Conservation (phyloP, 805 yeast species). For the Ogataea salicorniae region DNA sequence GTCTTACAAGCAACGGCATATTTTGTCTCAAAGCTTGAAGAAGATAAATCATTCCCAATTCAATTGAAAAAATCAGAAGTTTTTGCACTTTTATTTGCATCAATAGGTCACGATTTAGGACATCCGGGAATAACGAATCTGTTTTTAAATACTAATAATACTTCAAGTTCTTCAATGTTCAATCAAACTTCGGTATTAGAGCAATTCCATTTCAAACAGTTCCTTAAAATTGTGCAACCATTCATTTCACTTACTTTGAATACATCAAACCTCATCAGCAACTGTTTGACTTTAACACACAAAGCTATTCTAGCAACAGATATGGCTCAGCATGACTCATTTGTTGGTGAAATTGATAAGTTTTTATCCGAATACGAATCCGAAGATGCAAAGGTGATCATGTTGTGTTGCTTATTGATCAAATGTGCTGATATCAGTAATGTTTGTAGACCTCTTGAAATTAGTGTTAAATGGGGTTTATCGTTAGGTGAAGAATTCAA, state of each 20-base stretch:
- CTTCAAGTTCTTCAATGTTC: constrained; percentile 62
- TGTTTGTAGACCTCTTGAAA: constrained; percentile 72
- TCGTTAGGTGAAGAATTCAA: constrained; percentile 73
- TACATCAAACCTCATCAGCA: background rate
- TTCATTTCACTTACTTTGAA: constrained; percentile 8
- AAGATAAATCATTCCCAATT: constrained; percentile 7
- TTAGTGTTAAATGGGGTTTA: constrained; percentile 83
- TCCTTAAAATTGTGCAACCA: constrained; percentile 35
- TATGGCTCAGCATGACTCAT: constrained; percentile 83
- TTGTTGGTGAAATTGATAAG: constrained; percentile 48
- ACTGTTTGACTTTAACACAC: constrained; percentile 8
- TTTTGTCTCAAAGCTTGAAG: constrained; percentile 33
- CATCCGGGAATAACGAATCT: constrained; percentile 95
- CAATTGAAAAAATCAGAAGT: constrained; percentile 33
- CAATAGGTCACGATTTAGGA: constrained; percentile 92
- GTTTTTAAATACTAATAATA: constrained; percentile 50
- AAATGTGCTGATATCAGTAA: constrained; percentile 96
- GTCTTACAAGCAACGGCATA: constrained; percentile 87
- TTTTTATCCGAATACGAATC: constrained; percentile 19
- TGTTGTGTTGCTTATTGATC: constrained; percentile 64
- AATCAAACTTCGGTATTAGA: constrained; percentile 71
- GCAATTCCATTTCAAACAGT: constrained; percentile 70
- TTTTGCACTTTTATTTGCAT: constrained; percentile 66
- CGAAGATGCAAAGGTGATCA: constrained; percentile 24
- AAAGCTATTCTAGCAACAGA: constrained; percentile 71